Percentiles rank a stretch among this genome's conserved stretches.
Evolutionary conservation across 345 rosid genomes (phyloP).

Genomic region (Carallia pectinifolia): DNA sequence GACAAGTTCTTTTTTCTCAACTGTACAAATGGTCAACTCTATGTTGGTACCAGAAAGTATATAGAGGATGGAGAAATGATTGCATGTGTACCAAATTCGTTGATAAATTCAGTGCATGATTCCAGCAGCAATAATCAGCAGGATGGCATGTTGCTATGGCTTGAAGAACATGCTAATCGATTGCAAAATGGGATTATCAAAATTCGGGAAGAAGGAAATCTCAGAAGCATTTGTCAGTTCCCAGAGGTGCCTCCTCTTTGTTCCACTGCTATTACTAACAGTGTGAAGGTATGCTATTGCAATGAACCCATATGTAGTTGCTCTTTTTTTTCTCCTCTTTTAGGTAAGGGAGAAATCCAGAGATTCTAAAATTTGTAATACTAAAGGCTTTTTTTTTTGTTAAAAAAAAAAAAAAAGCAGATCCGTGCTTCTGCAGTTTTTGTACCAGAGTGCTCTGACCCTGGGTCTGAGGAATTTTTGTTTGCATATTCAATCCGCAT

Average conservation of each 20-base stretch:
- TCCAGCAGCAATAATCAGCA: slow-evolving; percentile 43
- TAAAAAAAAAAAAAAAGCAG: slow-evolving; percentile 24
- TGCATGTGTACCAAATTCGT: slow-evolving; percentile 70
- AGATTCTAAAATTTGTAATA: background rate
- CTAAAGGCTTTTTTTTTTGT: background rate
- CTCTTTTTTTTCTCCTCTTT: background rate
- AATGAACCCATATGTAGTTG: background rate
- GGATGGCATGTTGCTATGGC: slow-evolving; percentile 87
- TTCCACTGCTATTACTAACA: slow-evolving; percentile 66
- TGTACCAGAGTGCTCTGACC: slow-evolving; percentile 58
- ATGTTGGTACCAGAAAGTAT: slow-evolving; percentile 55
- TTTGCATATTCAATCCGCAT: slow-evolving; percentile 82
- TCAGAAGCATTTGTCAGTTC: slow-evolving; percentile 58
- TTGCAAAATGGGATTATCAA: slow-evolving; percentile 59
- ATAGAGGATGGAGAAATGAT: slow-evolving; percentile 49
- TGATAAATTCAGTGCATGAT: slow-evolving; percentile 54
- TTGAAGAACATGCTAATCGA: slow-evolving; percentile 76
- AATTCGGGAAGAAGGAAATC: slow-evolving; percentile 32
- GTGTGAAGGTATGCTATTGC: slow-evolving; percentile 58
- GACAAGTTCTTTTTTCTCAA: slow-evolving; percentile 70
- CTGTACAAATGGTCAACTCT: slow-evolving; percentile 68
- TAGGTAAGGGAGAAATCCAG: too few species aligned
- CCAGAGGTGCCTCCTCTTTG: slow-evolving; percentile 78
- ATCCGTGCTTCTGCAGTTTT: slow-evolving; percentile 80
- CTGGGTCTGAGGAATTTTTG: slow-evolving; percentile 30